Evolutionary conservation across 1,284 basidiomycete genomes (phyloP).

Genomic region (Cutaneotrichosporon arboriforme): DNA sequence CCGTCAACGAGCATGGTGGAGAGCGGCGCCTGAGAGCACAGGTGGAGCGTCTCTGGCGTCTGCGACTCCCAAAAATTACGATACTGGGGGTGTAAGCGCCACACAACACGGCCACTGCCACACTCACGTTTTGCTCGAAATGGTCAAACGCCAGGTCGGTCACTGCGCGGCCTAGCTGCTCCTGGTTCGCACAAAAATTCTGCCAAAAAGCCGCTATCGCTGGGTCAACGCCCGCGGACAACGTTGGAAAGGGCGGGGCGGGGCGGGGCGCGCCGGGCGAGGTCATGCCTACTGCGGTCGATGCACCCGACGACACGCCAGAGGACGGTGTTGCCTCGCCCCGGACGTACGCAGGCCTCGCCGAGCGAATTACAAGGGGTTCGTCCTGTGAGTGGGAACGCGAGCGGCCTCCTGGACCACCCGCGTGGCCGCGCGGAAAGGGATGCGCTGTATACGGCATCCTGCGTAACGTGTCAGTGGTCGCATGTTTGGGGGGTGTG

Average conservation of each 20-base stretch:
- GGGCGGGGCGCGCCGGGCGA: constrained; percentile 7
- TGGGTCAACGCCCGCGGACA: constrained; percentile 15
- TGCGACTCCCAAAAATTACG: constrained; percentile 32
- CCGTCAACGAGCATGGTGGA: constrained; percentile 15
- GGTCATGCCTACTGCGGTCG: not conserved
- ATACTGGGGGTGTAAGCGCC: constrained; percentile 18
- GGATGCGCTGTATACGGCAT: constrained; percentile 8
- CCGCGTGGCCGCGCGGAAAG: constrained; percentile 6
- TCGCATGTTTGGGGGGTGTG: not conserved
- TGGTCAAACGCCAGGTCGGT: constrained; percentile 27
- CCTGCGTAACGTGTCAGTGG: constrained; percentile 1
- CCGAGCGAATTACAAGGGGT: constrained; percentile 9
- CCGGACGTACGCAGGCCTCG: constrained; percentile 13
- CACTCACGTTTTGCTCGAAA: constrained; percentile 34
- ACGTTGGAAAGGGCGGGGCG: constrained; percentile 27
- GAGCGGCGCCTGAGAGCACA: constrained; percentile 20
- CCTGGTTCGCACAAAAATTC: constrained; percentile 31
- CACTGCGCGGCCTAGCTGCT: constrained; percentile 25
- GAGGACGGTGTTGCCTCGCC: not conserved
- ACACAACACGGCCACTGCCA: not conserved
- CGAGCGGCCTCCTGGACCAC: constrained; percentile 5
- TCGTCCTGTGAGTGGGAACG: constrained; percentile 13
- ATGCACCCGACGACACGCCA: constrained; percentile 4
- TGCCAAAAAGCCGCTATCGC: constrained; percentile 25
- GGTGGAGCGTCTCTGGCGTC: constrained; percentile 15